Base-by-base conservation (phyloP, 176 grass and related monocot species). In the Cenchrus americanus region DNA sequence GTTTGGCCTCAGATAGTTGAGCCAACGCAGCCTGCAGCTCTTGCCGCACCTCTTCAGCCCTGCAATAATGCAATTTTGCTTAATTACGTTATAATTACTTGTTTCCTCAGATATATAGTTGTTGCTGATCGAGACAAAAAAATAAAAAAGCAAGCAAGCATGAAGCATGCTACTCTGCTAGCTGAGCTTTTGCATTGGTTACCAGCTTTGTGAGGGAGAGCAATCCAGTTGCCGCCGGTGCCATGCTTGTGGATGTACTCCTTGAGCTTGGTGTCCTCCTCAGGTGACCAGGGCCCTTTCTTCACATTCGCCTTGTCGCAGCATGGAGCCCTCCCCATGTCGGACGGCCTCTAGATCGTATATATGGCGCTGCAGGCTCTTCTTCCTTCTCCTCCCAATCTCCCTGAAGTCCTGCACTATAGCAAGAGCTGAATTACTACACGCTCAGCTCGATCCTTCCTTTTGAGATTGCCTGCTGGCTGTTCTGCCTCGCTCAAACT, bases 11-110 rank as follows among this genome's bases (percentile, higher is more conserved):
- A 81, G 34, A 18, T 68, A 80, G 90, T 97, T 97, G 54, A 97
- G 88, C 94, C 94, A 97, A 71, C 94, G 92, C 24, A 96, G 83
- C 70, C 94, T 24, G 79, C 94, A 96, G 83, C 94, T 96, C 85
- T 96, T 96, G 67, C 94, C 94, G 76, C 94, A 96, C 87, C 94
- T 81, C 46, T 54, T 83, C 0, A 96, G 86, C 59, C 94, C 94
- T 95, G 14, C 17, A 12, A 23, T 60, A 11, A 60, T 61, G 21
- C 21, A 61, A 61, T 30, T 30, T 30, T 30, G 27, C 34, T 61
- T 61, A 12, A n/a, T 61, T 61, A 5, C 11, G n/a, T 12, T 1
- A 52, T 47, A 8, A 43, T 43, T 7, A 4, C 1, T 17, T 52
- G 13, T 52, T 52, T 4, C 50, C 14, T 14, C 14, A 14, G 50